Evolutionary conservation across 1,284 basidiomycete genomes (phyloP), one percentile per base, ranked within the genome.

Genomic region (Dichomitus squalens): DNA sequence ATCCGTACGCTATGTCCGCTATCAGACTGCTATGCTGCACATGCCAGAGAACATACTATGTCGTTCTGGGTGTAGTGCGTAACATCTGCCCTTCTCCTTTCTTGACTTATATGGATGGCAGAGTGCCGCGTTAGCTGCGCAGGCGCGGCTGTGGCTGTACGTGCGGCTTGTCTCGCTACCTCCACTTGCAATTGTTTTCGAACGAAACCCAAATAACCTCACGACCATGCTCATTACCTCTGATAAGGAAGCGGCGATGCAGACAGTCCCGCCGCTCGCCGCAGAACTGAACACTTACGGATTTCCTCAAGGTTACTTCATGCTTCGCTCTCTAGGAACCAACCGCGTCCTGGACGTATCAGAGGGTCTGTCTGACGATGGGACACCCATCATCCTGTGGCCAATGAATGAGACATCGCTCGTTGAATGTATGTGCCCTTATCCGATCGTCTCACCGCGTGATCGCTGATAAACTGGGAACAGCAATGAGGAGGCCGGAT

Each of bases 301-400:
- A 18, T 93, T 92, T 62, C 90, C 90, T 31, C 70, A 79, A 39
- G 91, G 90, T 4, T 92, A 91, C 72, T 93, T 92, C 67, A 70
- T 90, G 48, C 80, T 93, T 55, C 81, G 83, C 50, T 88, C 85
- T 44, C 67, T 83, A 7, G 86, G 83, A 1, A 81, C 77, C 0
- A 76, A 78, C 54, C 82, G 86, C 31, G 65, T 90, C 2, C 76
- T 89, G 57, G 90, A 93, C 66, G 82, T 92, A 14, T 73, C 73
- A 38, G 69, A 68, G 29, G 84, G 86, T 62, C 73, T 73, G 14
- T 75, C 80, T 3, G 83, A 86, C 57, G 90, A 93, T 70, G 85
- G 86, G 7, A 81, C 85, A 1, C 79, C 82, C 46, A 65, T 91
- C 52, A 77, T 85, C 49, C 72, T 93, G 5, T 92, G 81, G 79